phyloP scores from a whole-genome alignment of 495 filamentous ascomycete genomes.

The Hypoxylon fuscum region DNA sequence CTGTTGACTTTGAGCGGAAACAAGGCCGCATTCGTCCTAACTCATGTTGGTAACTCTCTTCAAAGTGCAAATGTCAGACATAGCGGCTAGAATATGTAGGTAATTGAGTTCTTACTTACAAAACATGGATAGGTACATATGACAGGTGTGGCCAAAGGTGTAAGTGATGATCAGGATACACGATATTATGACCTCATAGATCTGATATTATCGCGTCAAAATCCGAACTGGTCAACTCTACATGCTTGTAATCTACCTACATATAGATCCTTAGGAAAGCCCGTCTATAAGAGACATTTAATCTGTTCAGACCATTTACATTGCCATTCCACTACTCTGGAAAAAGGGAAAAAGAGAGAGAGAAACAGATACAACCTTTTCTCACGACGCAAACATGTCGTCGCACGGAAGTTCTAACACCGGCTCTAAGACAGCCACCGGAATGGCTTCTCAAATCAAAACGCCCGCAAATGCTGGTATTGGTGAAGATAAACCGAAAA shows the following conservation, averaged over 20 bases:
- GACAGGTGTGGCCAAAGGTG: no score
- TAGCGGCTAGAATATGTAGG: no score
- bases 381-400: slow-evolving; percentile 26
- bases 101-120: no score
- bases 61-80: no score
- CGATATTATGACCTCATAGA: slow-evolving; percentile 38
- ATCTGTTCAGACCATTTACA: no score
- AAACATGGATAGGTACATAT: no score
- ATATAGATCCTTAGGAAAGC: no score
- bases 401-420: slow-evolving; percentile 42
- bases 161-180: slow-evolving; percentile 3
- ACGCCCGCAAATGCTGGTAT: slow-evolving; percentile 40
- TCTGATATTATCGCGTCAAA: slow-evolving; percentile 10
- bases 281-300: no score
- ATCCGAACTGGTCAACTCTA: not conserved
- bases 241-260: not conserved
- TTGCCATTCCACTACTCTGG: not conserved
- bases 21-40: no score
- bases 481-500: slow-evolving; percentile 43
- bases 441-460: slow-evolving; percentile 36
- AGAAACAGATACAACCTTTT: not conserved
- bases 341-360: no score
- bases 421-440: slow-evolving; percentile 35
- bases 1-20: no score
- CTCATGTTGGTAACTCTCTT: no score